Evolutionary conservation across 108 stramenopile genomes (phyloP), one percentile per base, ranked within the genome.

Genomic region (Chaetoceros muelleri): DNA sequence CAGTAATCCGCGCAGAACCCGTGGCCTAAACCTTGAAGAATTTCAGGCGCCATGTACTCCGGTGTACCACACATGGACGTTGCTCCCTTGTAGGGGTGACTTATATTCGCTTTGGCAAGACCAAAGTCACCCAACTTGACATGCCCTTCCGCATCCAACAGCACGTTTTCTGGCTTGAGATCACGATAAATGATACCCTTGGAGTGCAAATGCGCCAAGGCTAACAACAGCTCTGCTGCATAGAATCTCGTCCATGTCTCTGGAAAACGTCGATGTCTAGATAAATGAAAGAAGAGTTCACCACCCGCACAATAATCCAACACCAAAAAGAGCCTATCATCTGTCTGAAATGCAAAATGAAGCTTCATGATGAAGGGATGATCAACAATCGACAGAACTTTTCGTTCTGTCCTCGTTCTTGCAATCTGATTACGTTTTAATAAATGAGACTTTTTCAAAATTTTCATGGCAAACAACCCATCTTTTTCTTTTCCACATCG

Each of bases 31-130:
- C 82, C 82, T 27, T 70, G 67, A 28, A 97, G 44, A 18, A 95
- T 87, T 64, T 99, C 98, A 0, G 98, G 98, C 28, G 95, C 94
- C 89, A 99, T 96, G 75, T 97, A 98, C 58, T 98, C 96, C 1
- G 96, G 96, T 21, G 98, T 99, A 17, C 98, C 98, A 69, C 98
- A 99, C 70, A 96, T 91, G 24, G 85, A 85, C 21, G 81, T 75
- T 5, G 95, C 95, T 25, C 96, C 96, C 57, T 84, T 77, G 30
- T 72, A 84, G 2, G 91, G 81, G 73, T 88, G 83, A 21, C 66
- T 54, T 52, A 93, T 87, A 13, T 81, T 78, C 52, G 76, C 79
- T 69, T 93, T 93, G 29, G 89, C 87, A 30, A 95, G 66, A 7
- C 90, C 94, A 76, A 95, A 95, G 59, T 95, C 94, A 18, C 87